phyloP scores from a whole-genome alignment of 2,329 filamentous ascomycete genomes.

The Mycogone perniciosa region DNA sequence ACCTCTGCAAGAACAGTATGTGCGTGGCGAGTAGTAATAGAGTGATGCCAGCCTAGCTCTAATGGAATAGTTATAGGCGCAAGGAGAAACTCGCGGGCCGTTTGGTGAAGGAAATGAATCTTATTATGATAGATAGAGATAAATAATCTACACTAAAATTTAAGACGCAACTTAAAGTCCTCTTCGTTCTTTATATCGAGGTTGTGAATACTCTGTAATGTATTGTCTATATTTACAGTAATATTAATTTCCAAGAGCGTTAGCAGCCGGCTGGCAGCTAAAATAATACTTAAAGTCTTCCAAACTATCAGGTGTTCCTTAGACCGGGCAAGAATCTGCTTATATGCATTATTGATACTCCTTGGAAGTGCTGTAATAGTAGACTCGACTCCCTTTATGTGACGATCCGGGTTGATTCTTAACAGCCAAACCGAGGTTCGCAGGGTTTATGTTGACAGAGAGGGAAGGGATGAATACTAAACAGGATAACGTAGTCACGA shows the following conservation, averaged over 20 bases:
- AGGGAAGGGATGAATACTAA: no score
- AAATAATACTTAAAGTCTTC: conserved; percentile 20
- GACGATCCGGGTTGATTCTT: no score
- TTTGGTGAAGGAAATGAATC: conserved; percentile 28
- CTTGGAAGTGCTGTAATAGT: conserved; percentile 20
- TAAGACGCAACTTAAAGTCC: conserved; percentile 16
- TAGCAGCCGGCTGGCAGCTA: conserved; percentile 22
- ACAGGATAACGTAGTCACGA: no score
- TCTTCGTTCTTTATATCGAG: conserved; percentile 19
- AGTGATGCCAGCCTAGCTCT: conserved; percentile 15
- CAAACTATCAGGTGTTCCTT: conserved; percentile 7
- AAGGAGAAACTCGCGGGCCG: conserved; percentile 27
- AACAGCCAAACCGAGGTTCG: no score
- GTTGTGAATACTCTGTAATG: conserved; percentile 10
- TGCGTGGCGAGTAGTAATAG: conserved; percentile 16
- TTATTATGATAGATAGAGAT: conserved; percentile 21
- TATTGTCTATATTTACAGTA: conserved; percentile 17
- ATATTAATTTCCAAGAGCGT: conserved; percentile 25
- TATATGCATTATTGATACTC: conserved; percentile 25
- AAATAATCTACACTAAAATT: conserved; percentile 24
- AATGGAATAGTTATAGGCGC: conserved; percentile 8
- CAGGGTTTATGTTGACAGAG: no score
- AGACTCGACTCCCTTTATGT: conserved; percentile 15
- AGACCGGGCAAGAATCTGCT: conserved; percentile 22
- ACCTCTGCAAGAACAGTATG: conserved; percentile 18